A percentile compares a stretch with the other conserved stretches of the same genome.
Conservation (phyloP, 2,329 filamentous ascomycete genomes). For the Aureobasidium sp. region DNA sequence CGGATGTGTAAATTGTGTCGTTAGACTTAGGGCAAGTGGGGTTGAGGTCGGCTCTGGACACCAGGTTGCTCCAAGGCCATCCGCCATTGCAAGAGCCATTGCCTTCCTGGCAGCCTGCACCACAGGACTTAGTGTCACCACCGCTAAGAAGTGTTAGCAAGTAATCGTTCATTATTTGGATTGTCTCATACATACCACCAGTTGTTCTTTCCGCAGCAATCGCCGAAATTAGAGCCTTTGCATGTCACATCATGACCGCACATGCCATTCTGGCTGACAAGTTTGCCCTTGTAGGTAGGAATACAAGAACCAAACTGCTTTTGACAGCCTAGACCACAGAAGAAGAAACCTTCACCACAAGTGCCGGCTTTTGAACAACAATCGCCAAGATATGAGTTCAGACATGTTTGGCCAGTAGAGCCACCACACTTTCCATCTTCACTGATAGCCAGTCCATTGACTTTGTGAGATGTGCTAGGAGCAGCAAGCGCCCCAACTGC, state of each 20-base stretch:
- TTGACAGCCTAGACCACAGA: constrained; percentile 12
- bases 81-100: not conserved
- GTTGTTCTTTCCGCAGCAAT: constrained; percentile 5
- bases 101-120: not conserved
- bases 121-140: not conserved
- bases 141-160: not conserved
- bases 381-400: constrained; percentile 10
- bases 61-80: not conserved
- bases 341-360: constrained; percentile 1
- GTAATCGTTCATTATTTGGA: no score
- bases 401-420: constrained; percentile 3
- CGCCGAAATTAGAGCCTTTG: constrained; percentile 5
- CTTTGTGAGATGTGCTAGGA: not conserved
- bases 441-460: not conserved
- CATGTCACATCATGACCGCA: constrained; percentile 13
- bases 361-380: constrained; percentile 3
- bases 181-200: not conserved
- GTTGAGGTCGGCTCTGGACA: constrained; percentile 2
- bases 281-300: constrained; percentile 1
- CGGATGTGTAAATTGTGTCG: constrained; percentile 20
- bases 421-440: constrained; percentile 7
- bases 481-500: constrained; percentile 12
- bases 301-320: constrained; percentile 3
- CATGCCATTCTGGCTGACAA: constrained; percentile 3
- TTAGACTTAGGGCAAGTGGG: constrained; percentile 22